Evolutionary conservation across 1,284 basidiomycete species (phyloP), one percentile per base, ranked within the genome.

Genomic region (Tylopilus orsonianus): DNA sequence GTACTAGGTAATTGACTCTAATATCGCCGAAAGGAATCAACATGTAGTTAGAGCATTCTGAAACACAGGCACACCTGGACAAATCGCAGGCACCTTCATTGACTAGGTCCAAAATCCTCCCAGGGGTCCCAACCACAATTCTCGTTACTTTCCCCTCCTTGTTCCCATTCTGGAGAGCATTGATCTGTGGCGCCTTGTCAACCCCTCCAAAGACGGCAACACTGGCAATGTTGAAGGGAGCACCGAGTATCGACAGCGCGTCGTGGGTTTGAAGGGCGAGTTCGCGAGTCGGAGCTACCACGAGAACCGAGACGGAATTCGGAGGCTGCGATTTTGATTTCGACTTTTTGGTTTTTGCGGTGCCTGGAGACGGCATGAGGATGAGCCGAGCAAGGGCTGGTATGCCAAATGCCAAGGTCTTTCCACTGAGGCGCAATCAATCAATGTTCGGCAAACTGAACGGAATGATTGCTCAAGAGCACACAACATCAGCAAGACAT

Each of bases 321-420:
- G 38, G 13, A 19, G 48, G 27, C 30, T 50, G 60, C 38, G 63
- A 40, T 26, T 50, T 60, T 41, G 63, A 64, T 55, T 69, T 70
- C 19, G 56, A 52, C 41, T 72, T 71, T 55, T 74, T 66, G 42
- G 62, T 52, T 48, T 57, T 58, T 27, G 44, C 50, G 39, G 52
- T 47, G 35, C 49, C 55, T 34, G 53, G 55, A 5, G 48, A 49
- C 1, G 57, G 46, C 3, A 61, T 54, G 19, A 73, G 70, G 37
- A 93, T 74, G 20, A 93, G 78, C 29, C 79, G 81, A 47, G 85
- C 73, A 34, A 96, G 56, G 1, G 90, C 90, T 8, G 96, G 96
- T 29, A 99, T 83, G 41, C 94, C 96, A 64, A 99, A 99, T 1
- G 94, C 92, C 14, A 98, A 79, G 0, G 96, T 99, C 75, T 99